These are phyloP conservation scores for Nitzschia sp. DNA, from an alignment of 108 stramenopile genomes.

Conservation along the genomic window DNA sequence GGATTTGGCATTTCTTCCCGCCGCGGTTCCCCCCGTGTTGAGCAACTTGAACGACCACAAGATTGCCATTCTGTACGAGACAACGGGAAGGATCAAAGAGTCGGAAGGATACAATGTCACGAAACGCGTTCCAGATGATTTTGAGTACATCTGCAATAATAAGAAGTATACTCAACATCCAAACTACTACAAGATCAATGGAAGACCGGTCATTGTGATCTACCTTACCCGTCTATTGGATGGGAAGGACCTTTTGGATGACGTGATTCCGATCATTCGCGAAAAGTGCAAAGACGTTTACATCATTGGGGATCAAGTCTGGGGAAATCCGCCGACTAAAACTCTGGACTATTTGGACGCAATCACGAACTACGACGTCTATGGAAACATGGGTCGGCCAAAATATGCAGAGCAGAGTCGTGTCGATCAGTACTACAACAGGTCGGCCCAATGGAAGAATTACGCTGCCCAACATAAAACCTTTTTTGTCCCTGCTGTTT, in stretches of 20 bases:
- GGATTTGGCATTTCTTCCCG: not conserved
- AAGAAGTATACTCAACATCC: slow-evolving; percentile 35
- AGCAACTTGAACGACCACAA: slow-evolving; percentile 1
- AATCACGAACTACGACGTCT: slow-evolving; percentile 40
- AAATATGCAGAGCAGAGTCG: slow-evolving; percentile 10
- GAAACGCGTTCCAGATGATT: slow-evolving; percentile 15
- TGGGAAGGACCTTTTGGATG: slow-evolving; percentile 5
- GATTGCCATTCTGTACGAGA: slow-evolving; percentile 30
- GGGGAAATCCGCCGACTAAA: not conserved
- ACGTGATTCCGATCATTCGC: slow-evolving; percentile 21
- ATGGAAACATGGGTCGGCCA: slow-evolving; percentile 15
- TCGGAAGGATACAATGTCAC: slow-evolving; percentile 1
- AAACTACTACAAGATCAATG: slow-evolving; percentile 35
- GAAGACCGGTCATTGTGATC: slow-evolving; percentile 36
- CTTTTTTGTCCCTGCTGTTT: slow-evolving; percentile 29
- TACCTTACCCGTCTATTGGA: slow-evolving; percentile 26
- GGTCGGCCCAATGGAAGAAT: slow-evolving; percentile 17
- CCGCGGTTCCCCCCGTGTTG: slow-evolving; percentile 17
- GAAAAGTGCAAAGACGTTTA: slow-evolving; percentile 9
- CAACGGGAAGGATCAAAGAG: slow-evolving; percentile 8
- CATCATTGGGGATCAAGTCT: slow-evolving; percentile 36
- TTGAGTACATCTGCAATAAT: slow-evolving; percentile 25
- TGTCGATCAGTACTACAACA: slow-evolving; percentile 13
- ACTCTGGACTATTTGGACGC: slow-evolving; percentile 25
- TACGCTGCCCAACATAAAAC: slow-evolving; percentile 6